phyloP scores from a whole-genome alignment of 352 stramenopile species.

The Phytophthora hybrid region DNA sequence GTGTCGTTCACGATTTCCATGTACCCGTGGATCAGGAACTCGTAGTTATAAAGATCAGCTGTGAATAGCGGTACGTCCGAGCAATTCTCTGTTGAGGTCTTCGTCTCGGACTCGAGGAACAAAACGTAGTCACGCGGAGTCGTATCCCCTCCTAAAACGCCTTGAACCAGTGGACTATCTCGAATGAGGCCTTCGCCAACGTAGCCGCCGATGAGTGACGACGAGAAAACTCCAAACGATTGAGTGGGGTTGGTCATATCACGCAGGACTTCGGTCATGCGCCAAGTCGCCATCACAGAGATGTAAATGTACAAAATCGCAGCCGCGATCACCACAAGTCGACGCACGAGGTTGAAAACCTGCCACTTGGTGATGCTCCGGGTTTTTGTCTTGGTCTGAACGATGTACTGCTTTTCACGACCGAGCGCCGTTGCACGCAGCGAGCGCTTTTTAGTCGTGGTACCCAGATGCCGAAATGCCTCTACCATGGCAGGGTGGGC shows the following conservation, averaged over 20 bases:
- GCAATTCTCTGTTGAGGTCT: slow-evolving; percentile 12
- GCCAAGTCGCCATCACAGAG: slow-evolving; percentile 29
- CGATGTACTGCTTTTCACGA: not conserved
- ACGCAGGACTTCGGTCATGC: slow-evolving; percentile 28
- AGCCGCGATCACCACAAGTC: slow-evolving; percentile 32
- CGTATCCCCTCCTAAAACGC: slow-evolving; percentile 30
- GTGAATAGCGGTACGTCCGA: slow-evolving; percentile 12
- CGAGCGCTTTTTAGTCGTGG: not conserved
- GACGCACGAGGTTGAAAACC: slow-evolving; percentile 27
- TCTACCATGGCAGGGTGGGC: not conserved
- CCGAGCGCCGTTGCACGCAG: not conserved
- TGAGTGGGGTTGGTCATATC: slow-evolving; percentile 25
- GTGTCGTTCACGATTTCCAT: slow-evolving; percentile 34
- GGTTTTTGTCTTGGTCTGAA: not conserved
- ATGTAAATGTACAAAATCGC: slow-evolving; percentile 41
- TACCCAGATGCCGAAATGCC: not conserved
- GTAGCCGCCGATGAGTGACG: slow-evolving; percentile 35
- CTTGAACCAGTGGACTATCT: slow-evolving; percentile 18
- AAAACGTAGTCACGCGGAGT: slow-evolving; percentile 31
- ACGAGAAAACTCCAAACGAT: slow-evolving; percentile 5
- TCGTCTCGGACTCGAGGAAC: slow-evolving; percentile 22
- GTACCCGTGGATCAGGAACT: slow-evolving; percentile 39
- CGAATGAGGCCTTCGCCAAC: slow-evolving; percentile 34
- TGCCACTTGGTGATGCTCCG: slow-evolving; percentile 17
- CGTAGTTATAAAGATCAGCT: slow-evolving; percentile 39